Conservation (phyloP, 305 asterid species). For the Euphrasia arctica region DNA sequence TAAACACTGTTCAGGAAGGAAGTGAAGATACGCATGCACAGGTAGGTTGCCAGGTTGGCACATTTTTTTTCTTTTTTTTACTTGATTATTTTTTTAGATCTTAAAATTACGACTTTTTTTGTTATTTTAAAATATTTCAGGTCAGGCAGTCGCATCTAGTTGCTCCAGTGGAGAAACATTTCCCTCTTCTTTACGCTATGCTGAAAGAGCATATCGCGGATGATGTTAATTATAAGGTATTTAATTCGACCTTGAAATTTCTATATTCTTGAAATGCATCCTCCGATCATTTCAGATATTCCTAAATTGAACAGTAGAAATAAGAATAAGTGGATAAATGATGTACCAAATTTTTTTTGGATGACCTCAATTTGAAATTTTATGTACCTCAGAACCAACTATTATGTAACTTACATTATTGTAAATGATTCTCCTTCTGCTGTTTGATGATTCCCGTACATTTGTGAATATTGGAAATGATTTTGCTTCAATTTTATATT, state of each 20-base stretch:
- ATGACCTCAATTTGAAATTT: too few relatives aligned
- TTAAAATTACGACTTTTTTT: slow-evolving; percentile 3
- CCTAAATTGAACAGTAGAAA: too few relatives aligned
- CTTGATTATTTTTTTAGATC: neutral
- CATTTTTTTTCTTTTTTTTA: neutral
- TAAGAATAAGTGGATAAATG: too few relatives aligned
- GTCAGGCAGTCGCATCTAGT: slow-evolving; percentile 79
- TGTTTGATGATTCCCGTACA: too few relatives aligned
- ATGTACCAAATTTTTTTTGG: neutral
- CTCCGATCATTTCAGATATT: neutral
- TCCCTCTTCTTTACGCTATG: slow-evolving; percentile 63
- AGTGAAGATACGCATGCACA: slow-evolving; percentile 94
- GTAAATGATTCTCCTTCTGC: neutral
- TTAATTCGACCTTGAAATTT: slow-evolving; percentile 1
- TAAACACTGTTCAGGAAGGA: slow-evolving; percentile 90
- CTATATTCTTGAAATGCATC: slow-evolving; percentile 9
- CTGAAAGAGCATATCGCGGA: slow-evolving; percentile 83
- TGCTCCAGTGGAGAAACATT: slow-evolving; percentile 80
- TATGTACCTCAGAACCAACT: too few relatives aligned
- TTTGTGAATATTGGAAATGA: too few relatives aligned
- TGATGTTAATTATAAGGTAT: slow-evolving; percentile 89
- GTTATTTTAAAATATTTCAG: slow-evolving; percentile 41
- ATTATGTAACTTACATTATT: neutral
- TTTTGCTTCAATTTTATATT: too few relatives aligned
- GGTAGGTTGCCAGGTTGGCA: slow-evolving; percentile 32